Percentiles rank a stretch among this genome's conserved stretches.
phyloP scores from a whole-genome alignment of 345 rosid species.

The Cardamine chenopodiifolia region DNA sequence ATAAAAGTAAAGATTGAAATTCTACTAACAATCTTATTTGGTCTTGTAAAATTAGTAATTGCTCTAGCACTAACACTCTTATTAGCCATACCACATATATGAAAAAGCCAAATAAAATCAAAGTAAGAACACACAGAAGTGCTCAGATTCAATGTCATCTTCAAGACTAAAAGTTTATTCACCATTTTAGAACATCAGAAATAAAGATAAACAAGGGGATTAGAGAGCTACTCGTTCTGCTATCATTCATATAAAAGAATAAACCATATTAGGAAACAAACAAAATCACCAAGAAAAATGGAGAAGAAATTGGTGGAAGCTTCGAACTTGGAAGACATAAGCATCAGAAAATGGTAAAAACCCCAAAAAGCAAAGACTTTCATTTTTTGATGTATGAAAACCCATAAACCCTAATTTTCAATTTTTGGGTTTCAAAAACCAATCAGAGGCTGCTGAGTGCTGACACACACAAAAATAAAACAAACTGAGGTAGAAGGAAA shows the following conservation, averaged over 20 bases:
- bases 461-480: not conserved
- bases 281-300: not conserved
- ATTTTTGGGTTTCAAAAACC: not conserved
- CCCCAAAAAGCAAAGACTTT: not conserved
- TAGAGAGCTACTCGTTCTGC: not conserved
- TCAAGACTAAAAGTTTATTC: not conserved
- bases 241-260: not conserved
- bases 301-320: not conserved
- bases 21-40: not conserved
- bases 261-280: no score
- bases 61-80: not conserved
- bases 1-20: not conserved
- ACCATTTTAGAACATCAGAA: not conserved
- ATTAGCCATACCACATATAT: no score
- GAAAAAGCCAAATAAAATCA: not conserved
- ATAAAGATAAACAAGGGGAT: not conserved
- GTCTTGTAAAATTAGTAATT: not conserved
- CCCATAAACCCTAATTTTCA: slow-evolving; percentile 29
- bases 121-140: not conserved
- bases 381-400: not conserved
- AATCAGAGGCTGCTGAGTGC: not conserved
- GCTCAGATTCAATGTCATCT: not conserved
- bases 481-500: not conserved
- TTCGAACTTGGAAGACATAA: not conserved
- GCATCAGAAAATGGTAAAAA: not conserved